These are phyloP conservation scores for Pseudogymnoascus verrucosus DNA, from an alignment of 2,329 filamentous ascomycete species.

Conservation along the genomic window DNA sequence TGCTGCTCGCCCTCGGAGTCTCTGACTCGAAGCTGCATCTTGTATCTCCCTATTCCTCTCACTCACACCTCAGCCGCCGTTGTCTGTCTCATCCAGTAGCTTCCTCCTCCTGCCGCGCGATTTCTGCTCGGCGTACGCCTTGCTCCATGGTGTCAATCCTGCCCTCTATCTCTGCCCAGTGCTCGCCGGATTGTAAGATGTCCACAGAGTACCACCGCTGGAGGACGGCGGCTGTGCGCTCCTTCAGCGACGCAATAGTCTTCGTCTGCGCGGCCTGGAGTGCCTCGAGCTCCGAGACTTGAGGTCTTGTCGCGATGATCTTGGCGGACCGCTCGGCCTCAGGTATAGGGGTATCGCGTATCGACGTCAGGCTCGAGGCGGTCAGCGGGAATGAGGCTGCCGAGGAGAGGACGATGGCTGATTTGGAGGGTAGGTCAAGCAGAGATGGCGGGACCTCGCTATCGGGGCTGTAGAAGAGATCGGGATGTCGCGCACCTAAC, in stretches of 20 bases:
- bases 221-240: slow-evolving; percentile 24
- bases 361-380: slow-evolving; percentile 27
- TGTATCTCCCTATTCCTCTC: background rate
- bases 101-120: slow-evolving; percentile 20
- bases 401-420: slow-evolving; percentile 27
- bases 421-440: slow-evolving; percentile 21
- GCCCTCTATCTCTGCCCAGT: slow-evolving; percentile 27
- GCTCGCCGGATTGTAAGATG: slow-evolving; percentile 25
- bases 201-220: slow-evolving; percentile 27
- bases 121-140: slow-evolving; percentile 18
- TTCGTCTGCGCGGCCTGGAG: slow-evolving; percentile 25
- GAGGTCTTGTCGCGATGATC: slow-evolving; percentile 26
- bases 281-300: slow-evolving; percentile 25
- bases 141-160: slow-evolving; percentile 25
- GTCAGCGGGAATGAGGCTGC: slow-evolving; percentile 27
- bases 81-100: slow-evolving; percentile 1
- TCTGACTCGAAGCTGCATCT: slow-evolving; percentile 1
- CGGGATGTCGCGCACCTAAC: slow-evolving; percentile 26
- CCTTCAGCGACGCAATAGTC: slow-evolving; percentile 24
- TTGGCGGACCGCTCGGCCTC: slow-evolving; percentile 24
- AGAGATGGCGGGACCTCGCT: slow-evolving; percentile 22
- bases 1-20: background rate
- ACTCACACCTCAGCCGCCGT: background rate
- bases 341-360: slow-evolving; percentile 26
- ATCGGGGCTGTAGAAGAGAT: slow-evolving; percentile 25